Evolutionary conservation across 768 basidiomycete genomes (phyloP).

Genomic region (Trametes cinnabarina): DNA sequence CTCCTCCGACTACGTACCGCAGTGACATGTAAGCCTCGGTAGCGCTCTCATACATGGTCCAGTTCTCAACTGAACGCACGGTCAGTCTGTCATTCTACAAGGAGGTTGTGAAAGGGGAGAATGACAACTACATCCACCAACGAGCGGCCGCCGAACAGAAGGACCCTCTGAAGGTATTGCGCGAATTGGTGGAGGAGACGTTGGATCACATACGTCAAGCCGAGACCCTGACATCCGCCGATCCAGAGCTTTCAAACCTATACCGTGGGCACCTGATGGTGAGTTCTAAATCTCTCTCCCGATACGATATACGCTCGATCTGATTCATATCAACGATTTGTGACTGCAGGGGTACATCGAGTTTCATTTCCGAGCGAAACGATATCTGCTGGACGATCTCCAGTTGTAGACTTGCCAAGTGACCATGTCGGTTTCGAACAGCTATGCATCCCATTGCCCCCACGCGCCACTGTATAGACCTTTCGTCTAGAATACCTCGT

Average conservation of each 20-base stretch:
- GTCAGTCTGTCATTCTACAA: slow-evolving; percentile 20
- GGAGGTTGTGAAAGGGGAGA: slow-evolving; percentile 14
- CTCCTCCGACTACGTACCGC: too few relatives aligned
- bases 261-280: not conserved
- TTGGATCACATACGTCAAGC: not conserved
- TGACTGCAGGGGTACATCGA: not conserved
- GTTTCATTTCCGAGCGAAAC: not conserved
- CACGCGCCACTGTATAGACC: too few relatives aligned
- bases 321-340: too few relatives aligned
- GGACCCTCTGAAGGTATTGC: not conserved
- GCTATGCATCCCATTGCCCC: too few relatives aligned
- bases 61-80: too few relatives aligned
- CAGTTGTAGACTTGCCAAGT: not conserved
- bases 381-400: slow-evolving; percentile 2
- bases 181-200: slow-evolving; percentile 8
- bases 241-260: not conserved
- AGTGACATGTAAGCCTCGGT: slow-evolving; percentile 5
- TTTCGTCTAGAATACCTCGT: too few relatives aligned
- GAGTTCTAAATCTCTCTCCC: not conserved
- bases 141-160: slow-evolving; percentile 4
- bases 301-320: not conserved
- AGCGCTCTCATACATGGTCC: too few relatives aligned
- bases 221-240: not conserved
- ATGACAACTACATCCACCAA: slow-evolving; percentile 12
- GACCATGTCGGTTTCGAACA: not conserved